Conservation (phyloP, 192 early-diverging fungal genomes). For the Mortierella antarctica region DNA sequence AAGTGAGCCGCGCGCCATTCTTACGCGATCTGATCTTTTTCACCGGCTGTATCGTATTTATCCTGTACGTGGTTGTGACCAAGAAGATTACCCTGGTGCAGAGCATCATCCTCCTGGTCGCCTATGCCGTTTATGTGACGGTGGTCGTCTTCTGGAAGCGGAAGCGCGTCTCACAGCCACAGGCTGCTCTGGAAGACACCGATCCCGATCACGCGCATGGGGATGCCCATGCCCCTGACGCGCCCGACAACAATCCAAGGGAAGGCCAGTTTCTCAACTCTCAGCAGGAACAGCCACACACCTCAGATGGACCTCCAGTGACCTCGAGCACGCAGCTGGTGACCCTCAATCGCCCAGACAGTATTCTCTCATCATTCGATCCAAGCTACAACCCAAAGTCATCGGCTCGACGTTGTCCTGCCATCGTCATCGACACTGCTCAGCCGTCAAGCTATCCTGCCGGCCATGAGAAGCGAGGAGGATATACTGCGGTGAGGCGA, state of each 20-base stretch:
- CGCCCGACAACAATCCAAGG: no score
- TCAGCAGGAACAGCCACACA: no score
- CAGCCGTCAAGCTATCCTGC: not conserved
- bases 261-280: no score
- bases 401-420: constrained; percentile 5
- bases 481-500: not conserved
- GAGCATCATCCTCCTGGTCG: constrained; percentile 63
- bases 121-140: constrained; percentile 69
- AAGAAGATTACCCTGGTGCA: constrained; percentile 66
- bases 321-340: not conserved
- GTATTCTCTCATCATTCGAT: not conserved
- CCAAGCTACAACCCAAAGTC: not conserved
- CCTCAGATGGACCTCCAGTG: not conserved
- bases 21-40: constrained; percentile 85
- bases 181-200: constrained; percentile 57
- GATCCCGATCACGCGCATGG: constrained; percentile 5
- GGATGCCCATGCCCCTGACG: not conserved
- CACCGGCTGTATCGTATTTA: constrained; percentile 62
- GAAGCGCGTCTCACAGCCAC: constrained; percentile 8
- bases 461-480: not conserved
- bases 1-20: constrained; percentile 74
- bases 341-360: not conserved
- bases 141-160: constrained; percentile 64
- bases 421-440: constrained; percentile 7
- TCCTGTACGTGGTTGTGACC: constrained; percentile 64